Conservation (phyloP, 768 basidiomycete species). For the Leccinellum rugosiceps region DNA sequence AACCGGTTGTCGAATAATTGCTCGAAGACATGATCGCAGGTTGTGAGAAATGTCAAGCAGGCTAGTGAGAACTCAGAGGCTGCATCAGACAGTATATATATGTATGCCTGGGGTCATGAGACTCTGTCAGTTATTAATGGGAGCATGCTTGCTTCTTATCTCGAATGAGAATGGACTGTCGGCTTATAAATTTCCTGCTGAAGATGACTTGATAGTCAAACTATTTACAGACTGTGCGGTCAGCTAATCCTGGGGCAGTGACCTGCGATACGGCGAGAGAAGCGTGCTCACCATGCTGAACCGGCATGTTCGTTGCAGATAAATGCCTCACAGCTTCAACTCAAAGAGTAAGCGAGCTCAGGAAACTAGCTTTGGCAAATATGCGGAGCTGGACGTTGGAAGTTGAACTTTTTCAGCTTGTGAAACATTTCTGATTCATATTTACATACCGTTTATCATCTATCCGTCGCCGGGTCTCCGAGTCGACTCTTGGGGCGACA, state of each 20-base stretch:
- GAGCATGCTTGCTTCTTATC: not conserved
- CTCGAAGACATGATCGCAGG: conserved; percentile 7
- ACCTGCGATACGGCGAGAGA: not conserved
- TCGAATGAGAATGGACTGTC: not conserved
- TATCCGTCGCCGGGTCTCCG: no score
- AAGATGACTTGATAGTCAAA: not conserved
- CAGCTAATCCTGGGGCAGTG: not conserved
- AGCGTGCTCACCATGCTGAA: not conserved
- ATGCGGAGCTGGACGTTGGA: not conserved
- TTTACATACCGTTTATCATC: not conserved
- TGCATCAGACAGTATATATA: conserved; percentile 21
- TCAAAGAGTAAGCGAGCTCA: not conserved
- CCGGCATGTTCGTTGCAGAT: not conserved
- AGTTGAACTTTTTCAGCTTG: not conserved
- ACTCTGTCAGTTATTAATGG: not conserved
- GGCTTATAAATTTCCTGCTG: not conserved
- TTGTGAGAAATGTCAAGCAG: conserved; percentile 23
- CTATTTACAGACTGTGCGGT: not conserved
- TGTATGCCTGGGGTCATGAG: conserved; percentile 16
- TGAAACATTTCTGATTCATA: not conserved
- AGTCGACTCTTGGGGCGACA: no score
- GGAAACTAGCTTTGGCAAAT: not conserved
- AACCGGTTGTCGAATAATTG: conserved; percentile 16
- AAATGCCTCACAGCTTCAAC: not conserved
- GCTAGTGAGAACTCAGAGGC: conserved; percentile 22